Base-by-base conservation (phyloP, 352 stramenopile genomes). In the Pythium insidiosum region DNA sequence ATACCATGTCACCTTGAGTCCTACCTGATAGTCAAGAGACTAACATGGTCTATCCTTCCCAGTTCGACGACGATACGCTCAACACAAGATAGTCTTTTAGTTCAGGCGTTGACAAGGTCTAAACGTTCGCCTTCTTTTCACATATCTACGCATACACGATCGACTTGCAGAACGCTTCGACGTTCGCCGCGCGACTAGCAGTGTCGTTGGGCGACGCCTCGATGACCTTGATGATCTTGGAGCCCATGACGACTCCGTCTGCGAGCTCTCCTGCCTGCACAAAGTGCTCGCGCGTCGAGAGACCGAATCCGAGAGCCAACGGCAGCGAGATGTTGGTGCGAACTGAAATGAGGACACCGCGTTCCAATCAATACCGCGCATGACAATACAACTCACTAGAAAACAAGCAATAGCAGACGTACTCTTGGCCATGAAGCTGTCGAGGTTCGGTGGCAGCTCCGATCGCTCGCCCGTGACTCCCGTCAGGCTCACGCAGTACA, bases 291-390 rank as follows among this genome's bases (percentile, higher is more conserved):
- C 88, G 87, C 31, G 73, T 97, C 25, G 90, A 98, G 34, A 99
- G 91, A 20, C 96, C 96, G 64, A 99, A 99, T 40, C 96, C 96
- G 11, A 99, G 84, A 21, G 93, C 95, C 9, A 99, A 68, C 16
- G 96, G 95, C 47, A 83, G 61, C 58, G 80, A 88, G 37, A 91
- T 76, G 52, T 89, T 82, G 38, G 65, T 68, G 50, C 81, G 81
- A 56, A 93, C 81, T 89, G 41, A n/a, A n/a, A n/a, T n/a, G n/a
- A n/a, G n/a, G n/a, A n/a, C n/a, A n/a, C n/a, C n/a, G n/a, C n/a
- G n/a, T n/a, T n/a, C n/a, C n/a, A n/a, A n/a, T n/a, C 4, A 24
- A 58, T 28, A 40, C 43, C 34, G n/a, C 18, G 11, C 13, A 20
- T 16, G 11, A 49, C 13, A 42, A 18, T 9, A 13, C 5, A 43